Base-by-base conservation (phyloP, 257 asterid species). In the Solanum neorickii region DNA sequence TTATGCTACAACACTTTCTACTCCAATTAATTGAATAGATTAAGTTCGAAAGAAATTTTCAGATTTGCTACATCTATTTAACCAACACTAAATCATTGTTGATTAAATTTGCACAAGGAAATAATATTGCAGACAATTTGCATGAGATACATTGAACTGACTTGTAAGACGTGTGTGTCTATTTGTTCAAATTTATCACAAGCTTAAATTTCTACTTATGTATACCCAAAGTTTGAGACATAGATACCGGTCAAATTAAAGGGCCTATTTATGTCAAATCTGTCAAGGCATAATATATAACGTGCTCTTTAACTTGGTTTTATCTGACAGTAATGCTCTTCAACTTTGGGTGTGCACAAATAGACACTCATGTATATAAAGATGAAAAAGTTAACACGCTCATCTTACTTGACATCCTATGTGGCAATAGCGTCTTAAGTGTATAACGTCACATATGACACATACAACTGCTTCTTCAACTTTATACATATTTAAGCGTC, bases 391-490 rank as follows among this genome's bases (percentile, higher is more conserved):
- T 59, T 7, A 20, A 59, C 66, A 20, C 11, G 15, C 23, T 3
- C 66, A 20, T 59, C 25, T 59, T 59, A 59, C 12, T 59, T 59
- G 66, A 20, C 5, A 5, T 59, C 66, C 23, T 3, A 59, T 0
- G 12, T 20, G 66, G 25, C 65, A 56, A 56, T 56, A 56, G n/a
- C 5, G 25, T 20, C 66, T 59, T 59, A 59, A 12, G n/a, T 56
- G n/a, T 56, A 56, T 18, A 56, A 62, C 1, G 3, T 1, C 33
- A n/a, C 15, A 11, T 62, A 62, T 23, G 29, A 62, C 16, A n/a
- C 3, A 1, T 23, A 1, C 0, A n/a, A n/a, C 1, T n/a, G 7
- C 0, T 62, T 62, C 33, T 62, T 62, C 7, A 62, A 11, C 1
- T 62, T n/a, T 62, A 11, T 62, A 62, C 16, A 65, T n/a, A 18